Percentiles rank a stretch among this genome's conserved stretches.
phyloP scores from a whole-genome alignment of 805 yeast genomes.

The Candida nitratophila region DNA sequence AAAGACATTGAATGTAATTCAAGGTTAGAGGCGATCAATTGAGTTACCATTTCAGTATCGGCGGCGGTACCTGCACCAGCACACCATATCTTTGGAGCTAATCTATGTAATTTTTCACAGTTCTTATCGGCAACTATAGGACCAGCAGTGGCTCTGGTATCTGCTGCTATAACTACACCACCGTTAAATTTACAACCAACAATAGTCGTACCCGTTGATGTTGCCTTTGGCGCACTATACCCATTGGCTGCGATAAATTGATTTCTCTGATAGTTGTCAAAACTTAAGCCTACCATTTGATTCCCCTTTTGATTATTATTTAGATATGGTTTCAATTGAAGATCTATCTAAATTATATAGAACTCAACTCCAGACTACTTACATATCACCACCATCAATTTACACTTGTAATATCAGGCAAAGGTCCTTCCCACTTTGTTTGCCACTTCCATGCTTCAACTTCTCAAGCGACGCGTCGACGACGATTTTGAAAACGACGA shows the following conservation, averaged over 20 bases:
- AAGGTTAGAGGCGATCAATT: constrained; percentile 80
- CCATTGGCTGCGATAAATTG: constrained; percentile 66
- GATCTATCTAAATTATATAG: no score
- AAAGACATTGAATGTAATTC: constrained; percentile 85
- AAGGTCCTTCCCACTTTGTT: no score
- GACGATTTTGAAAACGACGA: no score
- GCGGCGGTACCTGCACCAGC: constrained; percentile 99
- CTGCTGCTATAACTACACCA: constrained; percentile 98
- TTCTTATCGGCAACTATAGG: constrained; percentile 96
- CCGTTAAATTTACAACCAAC: constrained; percentile 91
- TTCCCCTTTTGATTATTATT: neutral
- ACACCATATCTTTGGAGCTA: constrained; percentile 94
- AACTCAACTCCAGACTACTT: no score
- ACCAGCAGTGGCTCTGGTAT: constrained; percentile 97
- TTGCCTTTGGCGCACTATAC: constrained; percentile 73
- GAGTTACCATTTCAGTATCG: constrained; percentile 97
- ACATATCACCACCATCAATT: no score
- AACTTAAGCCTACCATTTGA: constrained; percentile 80
- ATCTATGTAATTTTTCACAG: constrained; percentile 88
- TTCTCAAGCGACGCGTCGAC: neutral
- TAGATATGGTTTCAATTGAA: no score
- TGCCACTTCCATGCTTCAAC: neutral
- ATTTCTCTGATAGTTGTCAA: constrained; percentile 92
- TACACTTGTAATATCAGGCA: no score
- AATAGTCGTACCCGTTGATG: constrained; percentile 98